Evolutionary conservation across 2,329 filamentous ascomycete species (phyloP).

Genomic region (Emergomyces africanus): DNA sequence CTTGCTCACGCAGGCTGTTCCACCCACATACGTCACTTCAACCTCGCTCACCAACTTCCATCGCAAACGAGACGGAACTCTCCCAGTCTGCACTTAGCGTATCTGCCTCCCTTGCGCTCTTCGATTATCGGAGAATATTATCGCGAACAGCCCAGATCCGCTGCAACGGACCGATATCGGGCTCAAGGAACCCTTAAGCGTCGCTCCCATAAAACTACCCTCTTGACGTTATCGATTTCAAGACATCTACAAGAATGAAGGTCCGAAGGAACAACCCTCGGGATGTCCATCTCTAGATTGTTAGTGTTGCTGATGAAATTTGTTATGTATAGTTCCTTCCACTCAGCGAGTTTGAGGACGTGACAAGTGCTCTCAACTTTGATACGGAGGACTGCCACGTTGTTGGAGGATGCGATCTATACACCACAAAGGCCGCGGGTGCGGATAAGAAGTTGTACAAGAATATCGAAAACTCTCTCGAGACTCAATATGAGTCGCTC

Average conservation of each 20-base stretch:
- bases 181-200: not conserved
- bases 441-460: conserved; percentile 96
- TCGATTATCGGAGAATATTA: not conserved
- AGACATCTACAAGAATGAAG: conserved; percentile 14
- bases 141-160: not conserved
- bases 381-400: conserved; percentile 87
- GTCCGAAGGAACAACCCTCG: conserved; percentile 8
- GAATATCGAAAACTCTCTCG: conserved; percentile 81
- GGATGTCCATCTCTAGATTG: not conserved
- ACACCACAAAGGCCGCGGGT: conserved; percentile 92
- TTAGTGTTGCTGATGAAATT: not conserved
- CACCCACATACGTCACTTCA: not conserved
- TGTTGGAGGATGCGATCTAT: conserved; percentile 86
- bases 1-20: conserved; percentile 25
- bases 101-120: not conserved
- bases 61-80: not conserved
- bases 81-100: not conserved
- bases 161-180: not conserved
- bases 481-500: conserved; percentile 80
- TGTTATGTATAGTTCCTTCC: conserved; percentile 64
- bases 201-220: not conserved
- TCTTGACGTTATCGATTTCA: not conserved
- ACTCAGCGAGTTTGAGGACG: conserved; percentile 77
- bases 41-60: not conserved
- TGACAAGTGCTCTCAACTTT: conserved; percentile 89